phyloP scores from a whole-genome alignment of 2,329 filamentous ascomycete species.

The Colletotrichum tabaci region DNA sequence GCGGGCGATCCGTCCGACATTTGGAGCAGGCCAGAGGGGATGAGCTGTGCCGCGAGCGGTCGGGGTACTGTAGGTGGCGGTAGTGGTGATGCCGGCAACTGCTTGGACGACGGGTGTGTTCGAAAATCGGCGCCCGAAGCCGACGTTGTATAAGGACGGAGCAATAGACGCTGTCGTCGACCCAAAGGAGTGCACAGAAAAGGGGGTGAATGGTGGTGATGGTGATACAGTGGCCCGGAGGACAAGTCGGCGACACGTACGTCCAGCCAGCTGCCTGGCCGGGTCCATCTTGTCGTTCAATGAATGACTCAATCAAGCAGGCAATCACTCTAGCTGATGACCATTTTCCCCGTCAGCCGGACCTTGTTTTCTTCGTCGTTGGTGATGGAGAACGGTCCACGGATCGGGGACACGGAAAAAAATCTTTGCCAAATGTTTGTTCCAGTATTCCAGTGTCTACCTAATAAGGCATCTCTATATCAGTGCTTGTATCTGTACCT shows the following conservation, averaged over 20 bases:
- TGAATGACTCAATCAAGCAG: too few relatives aligned
- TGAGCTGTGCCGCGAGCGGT: background rate
- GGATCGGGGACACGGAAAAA: slow-evolving; percentile 1
- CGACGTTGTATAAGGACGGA: slow-evolving; percentile 30
- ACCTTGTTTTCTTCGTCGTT: slow-evolving; percentile 8
- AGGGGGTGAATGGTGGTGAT: slow-evolving; percentile 8
- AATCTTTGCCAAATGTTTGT: slow-evolving; percentile 31
- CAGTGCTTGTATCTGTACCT: too few relatives aligned
- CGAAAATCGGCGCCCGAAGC: slow-evolving; percentile 23
- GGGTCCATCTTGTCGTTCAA: slow-evolving; percentile 32
- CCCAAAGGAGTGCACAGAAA: background rate
- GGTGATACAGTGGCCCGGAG: slow-evolving; percentile 21
- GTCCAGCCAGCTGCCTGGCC: slow-evolving; percentile 39
- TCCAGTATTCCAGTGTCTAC: background rate
- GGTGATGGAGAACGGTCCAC: too few relatives aligned
- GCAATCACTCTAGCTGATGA: background rate
- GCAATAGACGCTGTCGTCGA: slow-evolving; percentile 2
- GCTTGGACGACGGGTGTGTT: slow-evolving; percentile 10
- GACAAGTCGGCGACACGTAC: slow-evolving; percentile 21
- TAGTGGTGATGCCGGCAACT: background rate
- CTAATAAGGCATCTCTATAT: too few relatives aligned
- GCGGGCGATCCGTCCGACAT: slow-evolving; percentile 13
- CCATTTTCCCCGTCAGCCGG: slow-evolving; percentile 2
- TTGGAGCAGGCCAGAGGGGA: slow-evolving; percentile 15
- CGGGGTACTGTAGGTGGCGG: background rate